Evolutionary conservation across 1,139 yeast species (phyloP).

Genomic region (Blastobotrys malaysiensis): DNA sequence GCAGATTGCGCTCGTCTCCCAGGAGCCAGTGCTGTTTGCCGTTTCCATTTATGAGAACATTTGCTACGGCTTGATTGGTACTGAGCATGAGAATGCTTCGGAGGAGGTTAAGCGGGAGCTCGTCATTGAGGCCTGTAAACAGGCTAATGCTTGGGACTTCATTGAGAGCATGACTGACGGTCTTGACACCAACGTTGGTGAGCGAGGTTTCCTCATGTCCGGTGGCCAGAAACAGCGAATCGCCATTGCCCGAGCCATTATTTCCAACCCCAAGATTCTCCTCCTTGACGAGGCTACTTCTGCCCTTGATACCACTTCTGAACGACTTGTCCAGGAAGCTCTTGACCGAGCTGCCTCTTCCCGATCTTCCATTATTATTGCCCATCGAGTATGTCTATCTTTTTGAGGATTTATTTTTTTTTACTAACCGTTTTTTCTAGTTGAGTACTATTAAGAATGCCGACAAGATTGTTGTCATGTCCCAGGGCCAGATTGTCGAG

Average conservation of each 20-base stretch:
- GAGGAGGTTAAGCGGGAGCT: constrained; percentile 30
- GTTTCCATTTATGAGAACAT: constrained; percentile 78
- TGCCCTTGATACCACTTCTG: constrained; percentile 70
- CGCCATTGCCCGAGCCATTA: constrained; percentile 78
- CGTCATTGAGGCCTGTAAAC: constrained; percentile 35
- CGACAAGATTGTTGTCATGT: constrained; percentile 41
- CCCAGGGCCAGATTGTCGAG: constrained; percentile 38
- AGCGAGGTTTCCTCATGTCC: constrained; percentile 49
- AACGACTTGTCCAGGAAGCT: constrained; percentile 47
- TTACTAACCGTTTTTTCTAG: neutral
- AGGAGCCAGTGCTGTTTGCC: constrained; percentile 77
- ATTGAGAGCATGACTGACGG: constrained; percentile 37
- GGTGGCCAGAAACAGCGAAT: constrained; percentile 93
- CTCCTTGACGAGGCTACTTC: constrained; percentile 75
- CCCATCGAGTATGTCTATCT: constrained; percentile 45
- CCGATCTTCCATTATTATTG: constrained; percentile 71
- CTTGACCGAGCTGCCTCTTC: constrained; percentile 56
- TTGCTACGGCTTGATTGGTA: constrained; percentile 59
- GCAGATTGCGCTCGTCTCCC: constrained; percentile 79
- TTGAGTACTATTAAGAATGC: constrained; percentile 61
- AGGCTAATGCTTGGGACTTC: constrained; percentile 41
- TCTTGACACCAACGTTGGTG: constrained; percentile 51
- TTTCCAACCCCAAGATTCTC: constrained; percentile 56
- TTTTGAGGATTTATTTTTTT: neutral
- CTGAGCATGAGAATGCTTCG: constrained; percentile 44